Conservation (phyloP, 768 basidiomycete genomes). For the Pleurotus ostreatus region DNA sequence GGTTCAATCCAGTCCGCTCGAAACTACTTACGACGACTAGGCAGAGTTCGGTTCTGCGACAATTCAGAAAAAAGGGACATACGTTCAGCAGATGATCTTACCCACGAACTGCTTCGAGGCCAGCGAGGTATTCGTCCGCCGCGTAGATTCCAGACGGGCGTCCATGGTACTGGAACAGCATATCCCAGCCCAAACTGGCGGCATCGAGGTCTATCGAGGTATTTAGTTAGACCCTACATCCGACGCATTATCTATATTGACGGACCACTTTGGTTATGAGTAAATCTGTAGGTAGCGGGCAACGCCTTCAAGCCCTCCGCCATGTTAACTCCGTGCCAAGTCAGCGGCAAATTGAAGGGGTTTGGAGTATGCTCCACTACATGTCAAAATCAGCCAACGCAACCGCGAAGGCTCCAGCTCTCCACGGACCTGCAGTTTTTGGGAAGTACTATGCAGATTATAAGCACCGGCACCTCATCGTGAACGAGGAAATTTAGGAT, state of each 20-base stretch:
- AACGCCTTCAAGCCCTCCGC: constrained; percentile 54
- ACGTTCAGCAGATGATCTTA: constrained; percentile 15
- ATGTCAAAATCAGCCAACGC: neutral
- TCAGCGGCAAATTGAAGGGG: constrained; percentile 40
- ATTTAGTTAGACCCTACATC: neutral
- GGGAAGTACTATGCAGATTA: constrained; percentile 40
- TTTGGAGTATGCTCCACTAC: constrained; percentile 32
- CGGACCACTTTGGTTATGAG: constrained; percentile 51
- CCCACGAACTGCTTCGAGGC: constrained; percentile 52
- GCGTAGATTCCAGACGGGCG: constrained; percentile 52
- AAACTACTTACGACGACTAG: constrained; percentile 40
- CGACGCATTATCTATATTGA: neutral
- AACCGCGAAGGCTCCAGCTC: no score
- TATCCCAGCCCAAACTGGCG: constrained; percentile 50
- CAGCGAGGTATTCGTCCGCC: constrained; percentile 55
- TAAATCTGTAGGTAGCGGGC: constrained; percentile 50
- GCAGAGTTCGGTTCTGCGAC: constrained; percentile 46
- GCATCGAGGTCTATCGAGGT: constrained; percentile 36
- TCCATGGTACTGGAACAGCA: constrained; percentile 56
- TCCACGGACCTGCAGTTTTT: constrained; percentile 26
- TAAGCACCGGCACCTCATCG: no score
- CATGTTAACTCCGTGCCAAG: constrained; percentile 61
- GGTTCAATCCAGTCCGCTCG: no score
- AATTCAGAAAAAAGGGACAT: neutral
- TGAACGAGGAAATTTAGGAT: neutral